Conservation (phyloP, 2,329 filamentous ascomycete species). For the Mollisia scopiformis region DNA sequence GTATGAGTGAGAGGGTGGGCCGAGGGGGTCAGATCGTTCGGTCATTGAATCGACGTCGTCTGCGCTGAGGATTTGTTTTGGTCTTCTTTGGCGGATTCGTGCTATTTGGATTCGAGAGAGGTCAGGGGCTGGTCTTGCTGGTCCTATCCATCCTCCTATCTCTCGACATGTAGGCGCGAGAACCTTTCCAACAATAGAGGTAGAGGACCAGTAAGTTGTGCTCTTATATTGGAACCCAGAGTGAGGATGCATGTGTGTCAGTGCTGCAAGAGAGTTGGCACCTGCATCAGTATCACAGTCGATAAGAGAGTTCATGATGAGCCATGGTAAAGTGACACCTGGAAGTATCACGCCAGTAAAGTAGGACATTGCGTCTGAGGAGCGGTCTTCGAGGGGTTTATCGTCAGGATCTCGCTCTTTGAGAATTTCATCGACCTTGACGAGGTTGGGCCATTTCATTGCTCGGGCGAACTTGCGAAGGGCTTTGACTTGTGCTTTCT, state of each 20-base stretch:
- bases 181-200: constrained; percentile 75
- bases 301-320: constrained; percentile 78
- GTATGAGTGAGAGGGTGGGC: constrained; percentile 62
- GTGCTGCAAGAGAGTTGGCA: constrained; percentile 61
- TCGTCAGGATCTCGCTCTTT: constrained; percentile 56
- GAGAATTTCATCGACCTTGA: constrained; percentile 64
- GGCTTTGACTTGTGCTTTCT: constrained; percentile 69
- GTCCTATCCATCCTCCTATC: constrained; percentile 75
- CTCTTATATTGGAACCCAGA: constrained; percentile 78
- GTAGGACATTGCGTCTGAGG: constrained; percentile 76
- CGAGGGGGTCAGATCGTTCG: constrained; percentile 69
- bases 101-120: constrained; percentile 72
- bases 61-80: constrained; percentile 57
- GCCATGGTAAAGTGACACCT: constrained; percentile 70
- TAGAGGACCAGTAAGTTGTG: constrained; percentile 76
- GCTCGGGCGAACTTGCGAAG: constrained; percentile 69
- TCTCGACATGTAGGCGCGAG: constrained; percentile 72
- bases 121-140: constrained; percentile 68
- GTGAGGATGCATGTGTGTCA: constrained; percentile 69
- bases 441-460: constrained; percentile 79
- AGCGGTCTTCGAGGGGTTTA: constrained; percentile 59
- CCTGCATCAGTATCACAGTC: constrained; percentile 73
- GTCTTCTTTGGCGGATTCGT: constrained; percentile 62
- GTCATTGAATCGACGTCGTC: constrained; percentile 68
- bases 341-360: constrained; percentile 76